These are phyloP conservation scores for Paspalum vaginatum DNA, from an alignment of 176 grass and related monocot species.

Conservation along the genomic window DNA sequence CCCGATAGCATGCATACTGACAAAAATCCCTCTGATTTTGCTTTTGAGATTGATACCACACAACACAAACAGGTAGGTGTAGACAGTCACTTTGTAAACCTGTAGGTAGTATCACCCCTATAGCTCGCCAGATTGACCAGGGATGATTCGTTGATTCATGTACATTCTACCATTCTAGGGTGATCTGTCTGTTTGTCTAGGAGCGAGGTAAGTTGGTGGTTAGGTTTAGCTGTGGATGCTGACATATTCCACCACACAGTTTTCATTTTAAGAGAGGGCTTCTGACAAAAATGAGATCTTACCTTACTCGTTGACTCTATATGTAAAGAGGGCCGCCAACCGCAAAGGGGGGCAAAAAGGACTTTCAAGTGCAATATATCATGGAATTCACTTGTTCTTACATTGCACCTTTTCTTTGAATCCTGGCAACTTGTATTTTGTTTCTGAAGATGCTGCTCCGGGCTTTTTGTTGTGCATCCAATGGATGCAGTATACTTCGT, in stretches of 20 bases:
- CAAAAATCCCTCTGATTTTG: background rate
- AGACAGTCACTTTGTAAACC: conserved; percentile 31
- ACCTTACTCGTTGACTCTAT: conserved; percentile 16
- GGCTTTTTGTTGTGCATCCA: too few species aligned
- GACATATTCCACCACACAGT: conserved; percentile 1
- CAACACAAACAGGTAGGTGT: conserved; percentile 14
- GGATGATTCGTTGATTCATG: conserved; percentile 40
- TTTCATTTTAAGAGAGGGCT: background rate
- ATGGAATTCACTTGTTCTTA: conserved; percentile 1
- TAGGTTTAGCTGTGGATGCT: conserved; percentile 24
- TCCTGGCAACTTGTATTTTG: too few species aligned
- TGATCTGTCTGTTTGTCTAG: conserved; percentile 18
- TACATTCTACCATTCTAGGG: conserved; percentile 26
- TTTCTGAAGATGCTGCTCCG: too few species aligned
- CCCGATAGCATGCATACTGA: conserved; percentile 1
- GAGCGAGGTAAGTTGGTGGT: conserved; percentile 16
- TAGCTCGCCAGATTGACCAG: conserved; percentile 9
- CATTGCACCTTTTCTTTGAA: conserved; percentile 9
- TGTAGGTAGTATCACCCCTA: conserved; percentile 52
- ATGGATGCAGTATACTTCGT: too few species aligned
- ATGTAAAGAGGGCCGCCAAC: conserved; percentile 33
- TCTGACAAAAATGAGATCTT: conserved; percentile 22
- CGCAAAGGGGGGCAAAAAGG: background rate
- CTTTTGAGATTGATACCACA: background rate
- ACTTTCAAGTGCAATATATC: background rate